Base-by-base conservation (phyloP, 2,329 filamentous ascomycete species). In the Colletotrichum sansevieriae region DNA sequence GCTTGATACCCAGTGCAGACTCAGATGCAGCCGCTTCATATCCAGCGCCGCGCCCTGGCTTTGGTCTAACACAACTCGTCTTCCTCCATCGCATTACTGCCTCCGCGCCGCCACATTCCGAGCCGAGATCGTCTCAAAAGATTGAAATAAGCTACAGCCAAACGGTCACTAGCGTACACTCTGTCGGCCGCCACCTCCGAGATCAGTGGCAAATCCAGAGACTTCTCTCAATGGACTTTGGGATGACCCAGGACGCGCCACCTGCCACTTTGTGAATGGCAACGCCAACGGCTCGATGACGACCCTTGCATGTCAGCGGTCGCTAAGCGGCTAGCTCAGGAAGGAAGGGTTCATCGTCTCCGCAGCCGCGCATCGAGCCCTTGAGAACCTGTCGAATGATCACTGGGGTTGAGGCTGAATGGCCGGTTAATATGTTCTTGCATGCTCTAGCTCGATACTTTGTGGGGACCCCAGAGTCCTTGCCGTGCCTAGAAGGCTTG, bases 221-320 rank as follows among this genome's bases (percentile, higher is more conserved):
- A 29, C 33, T 18, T 55, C 47, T 41, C 58, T 12, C 10, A 22
- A 15, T 33, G 25, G 22, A 55, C 47, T 44, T 33, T 35, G 44
- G 29, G 6, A 29, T 29, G 8, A 7, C 13, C 20, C 35, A 35
- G 12, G 20, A 49, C n/a, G 56, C 43, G 55, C 62, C 47, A 65
- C 62, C 47, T 54, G 54, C 55, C 55, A 18, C 47, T 60, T 60
- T 54, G 46, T 65, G 62, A 65, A 51, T 55, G 49, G 55, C 65
- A 43, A 60, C 35, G 35, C 41, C 20, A 25, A 65, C 43, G 49
- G 49, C 47, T 41, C 51, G 49, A 55, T 65, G 57, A 65, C 41
- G 62, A 68, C 65, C 65, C 62, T 68, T 68, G 65, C 62, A 65
- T 68, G 54, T 65, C 55, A 60, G 43, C 35, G 18, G 65, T 58